phyloP scores from a whole-genome alignment of 2,329 filamentous ascomycete species.

The Ophiobolus disseminans region DNA sequence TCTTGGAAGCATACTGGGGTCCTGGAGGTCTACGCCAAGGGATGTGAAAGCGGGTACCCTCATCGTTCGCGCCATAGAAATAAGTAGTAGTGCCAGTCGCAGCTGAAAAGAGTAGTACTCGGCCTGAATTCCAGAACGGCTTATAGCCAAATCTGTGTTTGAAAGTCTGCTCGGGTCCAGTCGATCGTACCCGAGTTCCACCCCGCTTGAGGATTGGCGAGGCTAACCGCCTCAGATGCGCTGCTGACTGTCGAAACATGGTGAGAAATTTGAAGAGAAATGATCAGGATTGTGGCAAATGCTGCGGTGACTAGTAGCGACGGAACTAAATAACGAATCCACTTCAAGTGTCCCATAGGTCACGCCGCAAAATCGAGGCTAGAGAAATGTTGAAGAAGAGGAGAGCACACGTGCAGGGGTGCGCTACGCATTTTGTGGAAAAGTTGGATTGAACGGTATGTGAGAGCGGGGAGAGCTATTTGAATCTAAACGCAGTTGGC shows the following conservation, averaged over 20 bases:
- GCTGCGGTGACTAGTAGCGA: constrained; percentile 14
- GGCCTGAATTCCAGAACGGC: constrained; percentile 57
- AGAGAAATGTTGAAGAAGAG: constrained; percentile 24
- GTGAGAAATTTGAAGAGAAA: constrained; percentile 16
- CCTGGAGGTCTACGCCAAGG: constrained; percentile 33
- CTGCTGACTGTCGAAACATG: constrained; percentile 45
- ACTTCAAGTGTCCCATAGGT: constrained; percentile 34
- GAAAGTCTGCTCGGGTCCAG: constrained; percentile 32
- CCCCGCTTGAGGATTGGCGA: constrained; percentile 39
- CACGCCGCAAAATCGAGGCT: constrained; percentile 24
- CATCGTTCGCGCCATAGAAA: constrained; percentile 55
- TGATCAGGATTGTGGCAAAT: constrained; percentile 17
- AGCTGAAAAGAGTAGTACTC: constrained; percentile 57
- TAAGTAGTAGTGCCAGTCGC: constrained; percentile 62
- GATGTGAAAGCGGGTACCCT: constrained; percentile 37
- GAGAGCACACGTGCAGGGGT: constrained; percentile 23
- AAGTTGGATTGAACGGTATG: constrained; percentile 28
- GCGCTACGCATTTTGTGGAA: constrained; percentile 38
- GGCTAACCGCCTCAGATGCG: constrained; percentile 37
- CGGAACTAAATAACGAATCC: constrained; percentile 22
- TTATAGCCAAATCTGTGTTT: constrained; percentile 26
- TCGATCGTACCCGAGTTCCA: constrained; percentile 32
- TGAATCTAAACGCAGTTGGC: constrained; percentile 47
- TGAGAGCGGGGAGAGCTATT: constrained; percentile 43
- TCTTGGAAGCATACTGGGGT: constrained; percentile 57